Conservation (phyloP, 2,329 filamentous ascomycete species). For the Lecanicillium sp. region DNA sequence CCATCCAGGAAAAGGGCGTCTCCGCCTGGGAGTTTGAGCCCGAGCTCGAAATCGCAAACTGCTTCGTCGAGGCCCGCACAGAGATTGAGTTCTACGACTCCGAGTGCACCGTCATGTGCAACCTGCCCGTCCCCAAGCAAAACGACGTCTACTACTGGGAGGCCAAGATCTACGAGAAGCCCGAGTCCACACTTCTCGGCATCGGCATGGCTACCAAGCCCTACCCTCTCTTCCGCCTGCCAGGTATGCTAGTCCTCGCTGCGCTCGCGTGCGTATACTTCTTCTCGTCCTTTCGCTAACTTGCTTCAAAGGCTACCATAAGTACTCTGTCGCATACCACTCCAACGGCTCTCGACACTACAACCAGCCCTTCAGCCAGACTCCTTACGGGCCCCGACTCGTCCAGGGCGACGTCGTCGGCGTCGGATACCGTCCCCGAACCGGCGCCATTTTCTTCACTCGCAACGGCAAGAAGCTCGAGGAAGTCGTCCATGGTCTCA, state of each 20-base stretch:
- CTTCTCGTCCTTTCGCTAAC: conserved; percentile 17
- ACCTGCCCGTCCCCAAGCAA: conserved; percentile 93
- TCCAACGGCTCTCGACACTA: conserved; percentile 81
- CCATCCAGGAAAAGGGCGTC: conserved; percentile 99
- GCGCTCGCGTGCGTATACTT: too few species aligned
- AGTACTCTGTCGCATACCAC: conserved; percentile 84
- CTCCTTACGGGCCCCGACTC: conserved; percentile 74
- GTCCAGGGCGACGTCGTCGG: conserved; percentile 95
- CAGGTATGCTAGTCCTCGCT: conserved; percentile 54
- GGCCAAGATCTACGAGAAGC: conserved; percentile 96
- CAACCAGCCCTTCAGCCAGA: conserved; percentile 84
- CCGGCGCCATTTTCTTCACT: conserved; percentile 94
- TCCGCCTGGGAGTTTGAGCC: conserved; percentile 99
- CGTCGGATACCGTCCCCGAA: conserved; percentile 89
- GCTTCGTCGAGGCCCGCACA: conserved; percentile 91
- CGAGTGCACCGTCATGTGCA: conserved; percentile 95
- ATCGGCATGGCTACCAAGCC: conserved; percentile 96
- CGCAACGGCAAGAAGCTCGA: conserved; percentile 97
- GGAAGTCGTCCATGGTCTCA: conserved; percentile 86
- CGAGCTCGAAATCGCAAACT: conserved; percentile 97
- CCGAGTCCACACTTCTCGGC: conserved; percentile 77
- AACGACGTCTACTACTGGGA: conserved; percentile 99
- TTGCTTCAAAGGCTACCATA: conserved; percentile 69
- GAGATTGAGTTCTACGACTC: conserved; percentile 99
- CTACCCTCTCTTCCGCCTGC: conserved; percentile 88